Conservation (phyloP, 176 grass and related monocot genomes). For the Poa annua region DNA sequence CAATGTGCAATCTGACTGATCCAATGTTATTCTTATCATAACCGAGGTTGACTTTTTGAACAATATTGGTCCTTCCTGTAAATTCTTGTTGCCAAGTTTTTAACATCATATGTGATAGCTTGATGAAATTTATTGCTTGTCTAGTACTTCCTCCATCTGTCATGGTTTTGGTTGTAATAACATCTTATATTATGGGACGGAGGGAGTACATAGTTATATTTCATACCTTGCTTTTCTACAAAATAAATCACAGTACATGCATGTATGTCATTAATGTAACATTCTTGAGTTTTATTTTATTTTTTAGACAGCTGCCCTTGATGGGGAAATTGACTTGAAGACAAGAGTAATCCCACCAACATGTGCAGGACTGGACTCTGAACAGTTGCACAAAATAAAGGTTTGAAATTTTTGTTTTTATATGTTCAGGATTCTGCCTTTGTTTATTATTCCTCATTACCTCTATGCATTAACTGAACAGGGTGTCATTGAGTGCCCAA, state of each 20-base stretch:
- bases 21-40: not conserved
- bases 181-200: no score
- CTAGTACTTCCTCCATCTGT: not conserved
- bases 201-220: not conserved
- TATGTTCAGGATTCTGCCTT: slow-evolving; percentile 28
- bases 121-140: slow-evolving; percentile 3
- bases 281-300: slow-evolving; percentile 45
- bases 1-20: not conserved
- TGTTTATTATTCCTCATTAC: slow-evolving; percentile 35
- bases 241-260: slow-evolving; percentile 12
- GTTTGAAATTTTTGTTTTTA: slow-evolving; percentile 44
- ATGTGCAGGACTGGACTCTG: slow-evolving; percentile 75
- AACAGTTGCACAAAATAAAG: slow-evolving; percentile 95
- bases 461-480: slow-evolving; percentile 55
- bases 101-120: slow-evolving; percentile 28
- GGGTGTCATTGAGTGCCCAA: slow-evolving; percentile 91
- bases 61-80: not conserved
- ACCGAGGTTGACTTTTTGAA: not conserved
- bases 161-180: no score
- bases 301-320: slow-evolving; percentile 91
- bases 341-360: slow-evolving; percentile 72
- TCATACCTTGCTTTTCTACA: not conserved
- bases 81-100: slow-evolving; percentile 5
- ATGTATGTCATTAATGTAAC: slow-evolving; percentile 23
- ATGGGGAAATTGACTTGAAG: slow-evolving; percentile 97